Conservation (phyloP, 2,329 filamentous ascomycete genomes). For the Aspergillus fructus region DNA sequence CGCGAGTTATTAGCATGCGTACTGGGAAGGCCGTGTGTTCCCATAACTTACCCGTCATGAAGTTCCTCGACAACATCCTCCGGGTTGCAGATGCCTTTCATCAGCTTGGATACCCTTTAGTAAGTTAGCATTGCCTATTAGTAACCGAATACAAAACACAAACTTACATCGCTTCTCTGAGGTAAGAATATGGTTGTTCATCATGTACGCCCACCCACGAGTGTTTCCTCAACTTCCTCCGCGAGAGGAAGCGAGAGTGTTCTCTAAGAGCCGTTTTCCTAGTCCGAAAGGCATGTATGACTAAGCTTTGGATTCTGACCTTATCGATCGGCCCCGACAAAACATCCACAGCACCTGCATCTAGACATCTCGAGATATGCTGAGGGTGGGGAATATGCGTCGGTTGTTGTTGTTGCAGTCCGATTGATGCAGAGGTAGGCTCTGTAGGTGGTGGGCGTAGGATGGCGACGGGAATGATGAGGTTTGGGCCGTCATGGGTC, state of each 20-base stretch:
- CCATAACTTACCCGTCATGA: constrained; percentile 56
- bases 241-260: constrained; percentile 68
- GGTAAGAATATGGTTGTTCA: constrained; percentile 81
- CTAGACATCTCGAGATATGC: constrained; percentile 70
- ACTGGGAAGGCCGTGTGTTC: background rate
- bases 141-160: background rate
- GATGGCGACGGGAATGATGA: constrained; percentile 52
- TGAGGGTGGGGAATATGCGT: constrained; percentile 48
- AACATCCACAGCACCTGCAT: constrained; percentile 84
- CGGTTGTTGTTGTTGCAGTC: constrained; percentile 22
- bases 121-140: background rate
- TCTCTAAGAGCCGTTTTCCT: constrained; percentile 74
- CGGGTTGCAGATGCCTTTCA: constrained; percentile 81
- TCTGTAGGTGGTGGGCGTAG: constrained; percentile 32
- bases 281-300: constrained; percentile 79
- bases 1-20: background rate
- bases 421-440: constrained; percentile 15
- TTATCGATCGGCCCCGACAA: constrained; percentile 74
- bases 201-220: constrained; percentile 90
- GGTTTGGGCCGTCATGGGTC: constrained; percentile 48
- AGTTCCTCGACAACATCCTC: constrained; percentile 62
- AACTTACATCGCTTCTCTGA: constrained; percentile 77
- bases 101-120: constrained; percentile 71
- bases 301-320: constrained; percentile 71
- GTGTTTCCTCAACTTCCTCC: constrained; percentile 74